Base-by-base conservation (phyloP, 208 protist genomes). In the Angomonas deanei region DNA sequence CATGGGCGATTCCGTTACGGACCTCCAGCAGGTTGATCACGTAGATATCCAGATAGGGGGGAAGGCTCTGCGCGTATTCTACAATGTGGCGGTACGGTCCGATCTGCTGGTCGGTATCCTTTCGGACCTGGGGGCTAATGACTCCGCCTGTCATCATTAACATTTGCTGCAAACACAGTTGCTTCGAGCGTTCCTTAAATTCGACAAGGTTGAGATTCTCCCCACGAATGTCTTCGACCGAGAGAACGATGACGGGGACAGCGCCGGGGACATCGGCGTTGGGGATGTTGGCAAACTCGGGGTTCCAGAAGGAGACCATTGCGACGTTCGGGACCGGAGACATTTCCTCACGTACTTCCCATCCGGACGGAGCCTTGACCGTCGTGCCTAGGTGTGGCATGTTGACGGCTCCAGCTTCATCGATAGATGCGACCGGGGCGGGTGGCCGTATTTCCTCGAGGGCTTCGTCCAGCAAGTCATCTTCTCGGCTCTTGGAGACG, bases 171-270 rank as follows among this genome's bases (percentile, higher is more conserved):
- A 89, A 71, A 0, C 80, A 82, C 42, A 87, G 46, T 28, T 77
- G 57, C 69, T 90, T 89, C 27, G 74, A 87, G 23, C 82, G 78
- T n/a, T 92, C 82, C 57, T 86, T 88, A 49, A 90, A 92, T 59
- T 92, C 82, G 24, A 34, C 34, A 3, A 92, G 66, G 61, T 78
- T 80, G 11, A 90, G 68, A 68, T 88, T 88, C 71, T 92, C 82
- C 11, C 68, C 72, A 38, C 74, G 77, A 32, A 89, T 78, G 61
- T 92, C 86, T 75, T 92, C 82, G 3, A 87, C 80, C 28, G 80
- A 86, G 23, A 92, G 66, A 28, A 89, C 72, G 61, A 92, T 85
- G 24, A 84, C 71, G 0, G 86, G 86, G 10, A 88, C 76, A 1
- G 65, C 53, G 8, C 82, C 80, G 6, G 80, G 72, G 46, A 77